Conservation (phyloP, 208 protist genomes). For the Blastocrithidia nonstop region DNA sequence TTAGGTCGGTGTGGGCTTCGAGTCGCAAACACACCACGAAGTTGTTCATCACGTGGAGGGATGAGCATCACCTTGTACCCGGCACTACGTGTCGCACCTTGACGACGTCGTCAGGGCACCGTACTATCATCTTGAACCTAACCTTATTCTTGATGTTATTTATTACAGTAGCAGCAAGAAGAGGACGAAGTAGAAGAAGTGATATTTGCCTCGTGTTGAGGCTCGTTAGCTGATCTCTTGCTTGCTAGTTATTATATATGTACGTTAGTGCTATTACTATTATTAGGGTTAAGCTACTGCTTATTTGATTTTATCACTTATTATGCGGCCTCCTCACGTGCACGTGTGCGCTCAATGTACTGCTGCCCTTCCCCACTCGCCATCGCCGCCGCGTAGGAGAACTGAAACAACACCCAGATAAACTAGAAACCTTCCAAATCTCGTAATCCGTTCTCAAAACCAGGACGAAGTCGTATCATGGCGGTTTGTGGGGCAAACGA, state of each 20-base stretch:
- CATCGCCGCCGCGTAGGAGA: slow-evolving; percentile 60
- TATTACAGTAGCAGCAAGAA: too few species aligned
- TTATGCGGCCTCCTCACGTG: not conserved
- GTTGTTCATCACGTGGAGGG: slow-evolving; percentile 62
- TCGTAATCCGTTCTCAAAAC: slow-evolving; percentile 72
- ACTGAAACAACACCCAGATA: slow-evolving; percentile 86
- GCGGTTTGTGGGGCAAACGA: slow-evolving; percentile 66
- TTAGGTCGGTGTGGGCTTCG: slow-evolving; percentile 86
- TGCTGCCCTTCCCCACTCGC: slow-evolving; percentile 40
- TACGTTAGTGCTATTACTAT: slow-evolving; percentile 1
- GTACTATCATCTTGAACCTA: not conserved
- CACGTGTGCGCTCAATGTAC: slow-evolving; percentile 9
- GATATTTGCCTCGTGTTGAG: too few species aligned
- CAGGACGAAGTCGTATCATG: slow-evolving; percentile 59
- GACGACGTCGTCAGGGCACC: slow-evolving; percentile 25
- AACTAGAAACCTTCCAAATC: slow-evolving; percentile 75
- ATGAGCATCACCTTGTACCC: slow-evolving; percentile 80
- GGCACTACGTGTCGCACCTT: slow-evolving; percentile 28
- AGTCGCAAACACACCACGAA: slow-evolving; percentile 82
- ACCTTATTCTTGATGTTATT: not conserved
- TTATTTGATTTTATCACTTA: too few species aligned
- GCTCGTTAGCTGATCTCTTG: slow-evolving; percentile 1
- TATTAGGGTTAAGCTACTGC: not conserved
- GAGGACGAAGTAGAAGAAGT: too few species aligned
- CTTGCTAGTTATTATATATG: too few species aligned